Conservation (phyloP, 306 rosid genomes). For the Fragaria iinumae region DNA sequence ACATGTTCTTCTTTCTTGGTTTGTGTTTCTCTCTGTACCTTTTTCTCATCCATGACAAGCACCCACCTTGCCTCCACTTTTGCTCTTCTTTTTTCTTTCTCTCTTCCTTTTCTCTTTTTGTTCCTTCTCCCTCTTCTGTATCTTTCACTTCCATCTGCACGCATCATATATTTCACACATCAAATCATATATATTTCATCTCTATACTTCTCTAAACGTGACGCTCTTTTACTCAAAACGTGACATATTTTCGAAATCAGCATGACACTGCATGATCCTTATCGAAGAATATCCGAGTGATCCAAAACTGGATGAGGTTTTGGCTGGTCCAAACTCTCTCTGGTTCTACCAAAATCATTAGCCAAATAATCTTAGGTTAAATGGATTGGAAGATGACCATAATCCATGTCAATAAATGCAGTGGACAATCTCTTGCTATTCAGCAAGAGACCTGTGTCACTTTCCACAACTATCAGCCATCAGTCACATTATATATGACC, state of each 20-base stretch:
- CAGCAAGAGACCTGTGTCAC: conserved; percentile 6
- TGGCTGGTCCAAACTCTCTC: neutral
- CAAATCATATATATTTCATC: conserved; percentile 19
- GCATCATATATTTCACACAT: conserved; percentile 29
- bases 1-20: conserved; percentile 49
- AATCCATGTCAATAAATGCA: neutral
- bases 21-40: conserved; percentile 52
- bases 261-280: neutral
- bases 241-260: neutral
- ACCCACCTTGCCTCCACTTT: conserved; percentile 53
- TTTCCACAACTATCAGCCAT: conserved; percentile 13
- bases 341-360: neutral
- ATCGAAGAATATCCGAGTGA: neutral
- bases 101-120: conserved; percentile 27
- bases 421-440: neutral
- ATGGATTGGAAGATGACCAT: neutral
- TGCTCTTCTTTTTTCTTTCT: conserved; percentile 31
- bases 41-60: conserved; percentile 86
- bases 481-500: conserved; percentile 15
- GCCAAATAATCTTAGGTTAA: neutral
- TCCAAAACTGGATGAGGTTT: neutral
- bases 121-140: conserved; percentile 43
- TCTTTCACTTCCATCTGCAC: conserved; percentile 65
- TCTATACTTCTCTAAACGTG: too few species aligned
- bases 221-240: neutral